Evolutionary conservation across 75 land plant species (phyloP), one percentile per base, ranked within the genome.

Genomic region (Picea sitchensis): DNA sequence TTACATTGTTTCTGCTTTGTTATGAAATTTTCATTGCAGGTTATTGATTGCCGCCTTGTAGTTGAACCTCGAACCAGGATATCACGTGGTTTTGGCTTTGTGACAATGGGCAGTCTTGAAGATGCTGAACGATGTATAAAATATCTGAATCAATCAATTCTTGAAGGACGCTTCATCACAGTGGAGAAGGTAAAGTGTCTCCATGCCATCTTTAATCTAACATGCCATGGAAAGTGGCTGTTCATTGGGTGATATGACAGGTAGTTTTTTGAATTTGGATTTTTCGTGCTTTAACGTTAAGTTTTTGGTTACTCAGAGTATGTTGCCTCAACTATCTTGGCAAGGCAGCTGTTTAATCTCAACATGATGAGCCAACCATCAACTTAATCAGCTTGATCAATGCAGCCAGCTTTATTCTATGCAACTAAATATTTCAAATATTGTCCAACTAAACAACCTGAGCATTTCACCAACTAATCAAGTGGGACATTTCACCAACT

Each of bases 31-130:
- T 47, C 9, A n/a, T 81, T 36, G 23, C 84, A 95, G 98, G 95
- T 95, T 31, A 77, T 79, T 61, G 90, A 86, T 58, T 95, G 98
- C 76, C 83, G 87, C 20, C 82, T 96, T 31, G 95, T 96, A 36
- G 90, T 94, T 75, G 97, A 96, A 76, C 98, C 99, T 11, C 90
- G 95, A 23, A 88, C 93, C 4, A 88, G 93, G 61, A 90, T 89
- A 31, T 96, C 99, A 44, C 89, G 99, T 26, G 97, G 99, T n/a
- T 96, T 96, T 88, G 98, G 89, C 17, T 96, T 96, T 84, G 85
- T 96, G 32, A 94, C 99, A 58, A 92, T 96, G 97, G 98, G 78
- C 26, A 26, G 26, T 26, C 26, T 26, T 26, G 26, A 26, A 26
- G 26, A 26, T 26, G 26, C 0, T 26, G 26, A 26, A 26, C 26